These are phyloP conservation scores for Candida tropicalis DNA, from an alignment of 1,139 yeast genomes.

Conservation along the genomic window DNA sequence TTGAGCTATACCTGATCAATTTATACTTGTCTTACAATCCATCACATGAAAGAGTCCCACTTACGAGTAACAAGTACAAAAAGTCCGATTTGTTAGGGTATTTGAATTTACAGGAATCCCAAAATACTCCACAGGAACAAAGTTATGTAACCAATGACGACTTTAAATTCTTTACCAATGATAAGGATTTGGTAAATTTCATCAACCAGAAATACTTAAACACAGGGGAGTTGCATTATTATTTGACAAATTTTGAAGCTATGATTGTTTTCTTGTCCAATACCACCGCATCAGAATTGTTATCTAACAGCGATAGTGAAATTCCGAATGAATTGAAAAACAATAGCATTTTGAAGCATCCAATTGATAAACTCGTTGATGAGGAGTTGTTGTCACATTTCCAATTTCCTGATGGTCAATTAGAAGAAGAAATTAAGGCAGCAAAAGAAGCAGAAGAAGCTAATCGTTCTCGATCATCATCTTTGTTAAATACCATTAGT, in stretches of 20 bases:
- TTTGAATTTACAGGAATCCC: slow-evolving; percentile 18
- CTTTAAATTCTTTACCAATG: slow-evolving; percentile 30
- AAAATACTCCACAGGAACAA: slow-evolving; percentile 15
- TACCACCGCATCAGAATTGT: slow-evolving; percentile 37
- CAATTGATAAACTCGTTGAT: slow-evolving; percentile 34
- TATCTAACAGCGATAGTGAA: slow-evolving; percentile 12
- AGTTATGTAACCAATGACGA: slow-evolving; percentile 11
- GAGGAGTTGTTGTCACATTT: slow-evolving; percentile 32
- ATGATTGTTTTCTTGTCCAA: slow-evolving; percentile 41
- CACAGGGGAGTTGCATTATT: slow-evolving; percentile 42
- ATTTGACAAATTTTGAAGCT: slow-evolving; percentile 49
- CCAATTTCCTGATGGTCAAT: slow-evolving; percentile 33
- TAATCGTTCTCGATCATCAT: slow-evolving; percentile 40
- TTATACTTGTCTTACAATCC: slow-evolving; percentile 23
- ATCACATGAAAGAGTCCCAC: slow-evolving; percentile 17
- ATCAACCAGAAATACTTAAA: slow-evolving; percentile 34
- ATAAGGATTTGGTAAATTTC: slow-evolving; percentile 32
- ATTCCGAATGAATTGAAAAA: slow-evolving; percentile 16
- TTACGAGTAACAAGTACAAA: slow-evolving; percentile 13
- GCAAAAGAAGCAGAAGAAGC: slow-evolving; percentile 19
- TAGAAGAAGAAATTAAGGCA: slow-evolving; percentile 22
- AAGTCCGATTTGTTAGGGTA: slow-evolving; percentile 31
- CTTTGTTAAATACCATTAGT: slow-evolving; percentile 40
- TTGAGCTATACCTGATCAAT: slow-evolving; percentile 23
- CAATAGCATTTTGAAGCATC: slow-evolving; percentile 22